phyloP scores from a whole-genome alignment of 1,139 yeast genomes.

The Debaryomyces robertsiae region DNA sequence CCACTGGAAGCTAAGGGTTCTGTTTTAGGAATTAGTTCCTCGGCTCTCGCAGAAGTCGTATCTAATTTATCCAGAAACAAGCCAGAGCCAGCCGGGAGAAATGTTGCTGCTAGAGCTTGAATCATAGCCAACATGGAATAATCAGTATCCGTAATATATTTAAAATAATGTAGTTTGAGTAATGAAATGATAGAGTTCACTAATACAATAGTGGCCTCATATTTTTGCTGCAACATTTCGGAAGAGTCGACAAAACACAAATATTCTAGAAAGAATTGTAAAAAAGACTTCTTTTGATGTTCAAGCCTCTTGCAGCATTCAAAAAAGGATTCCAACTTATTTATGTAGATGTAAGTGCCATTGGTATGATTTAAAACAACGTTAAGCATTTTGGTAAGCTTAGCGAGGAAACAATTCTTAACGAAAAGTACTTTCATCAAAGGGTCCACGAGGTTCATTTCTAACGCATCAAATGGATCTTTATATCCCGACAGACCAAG shows the following conservation, averaged over 20 bases:
- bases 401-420: constrained; percentile 12
- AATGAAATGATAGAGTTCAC: background rate
- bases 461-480: constrained; percentile 16
- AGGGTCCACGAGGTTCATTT: constrained; percentile 21
- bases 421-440: constrained; percentile 13
- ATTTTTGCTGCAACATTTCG: constrained; percentile 9
- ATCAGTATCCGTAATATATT: background rate
- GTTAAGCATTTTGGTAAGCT: constrained; percentile 7
- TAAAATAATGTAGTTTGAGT: background rate
- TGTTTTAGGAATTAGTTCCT: background rate
- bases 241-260: constrained; percentile 17
- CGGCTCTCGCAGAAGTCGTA: background rate
- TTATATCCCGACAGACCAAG: background rate
- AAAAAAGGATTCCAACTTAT: background rate
- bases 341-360: background rate
- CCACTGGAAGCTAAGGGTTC: background rate
- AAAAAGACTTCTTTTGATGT: constrained; percentile 10
- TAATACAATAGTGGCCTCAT: constrained; percentile 1
- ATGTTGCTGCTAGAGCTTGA: too few relatives aligned
- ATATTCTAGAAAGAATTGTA: constrained; percentile 15
- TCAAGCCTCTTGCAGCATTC: background rate
- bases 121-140: background rate
- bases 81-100: too few relatives aligned
- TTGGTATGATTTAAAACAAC: background rate
- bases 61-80: background rate